Evolutionary conservation across 2,329 filamentous ascomycete genomes (phyloP).

Genomic region (Colletotrichum falcatum): DNA sequence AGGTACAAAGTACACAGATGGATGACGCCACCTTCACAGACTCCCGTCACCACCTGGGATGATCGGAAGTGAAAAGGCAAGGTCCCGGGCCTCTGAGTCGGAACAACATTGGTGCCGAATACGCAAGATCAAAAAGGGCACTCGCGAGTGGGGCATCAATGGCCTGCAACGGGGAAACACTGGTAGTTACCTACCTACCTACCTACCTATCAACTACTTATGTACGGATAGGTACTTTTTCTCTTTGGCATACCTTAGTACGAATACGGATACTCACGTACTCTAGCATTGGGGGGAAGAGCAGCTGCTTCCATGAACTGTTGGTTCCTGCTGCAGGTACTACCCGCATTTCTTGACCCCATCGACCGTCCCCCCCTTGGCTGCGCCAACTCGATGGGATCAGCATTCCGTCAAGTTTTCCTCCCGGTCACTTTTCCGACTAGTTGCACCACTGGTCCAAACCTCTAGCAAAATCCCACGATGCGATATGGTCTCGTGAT

Average conservation of each 20-base stretch:
- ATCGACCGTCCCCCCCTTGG: conserved; percentile 11
- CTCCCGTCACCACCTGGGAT: not conserved
- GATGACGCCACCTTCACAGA: conserved; percentile 27
- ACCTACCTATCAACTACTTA: too few relatives aligned
- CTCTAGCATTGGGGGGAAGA: conserved; percentile 13
- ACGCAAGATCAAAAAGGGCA: conserved; percentile 37
- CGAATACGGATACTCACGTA: too few relatives aligned
- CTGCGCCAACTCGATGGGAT: conserved; percentile 33
- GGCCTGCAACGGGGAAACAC: conserved; percentile 24
- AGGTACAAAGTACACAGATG: not conserved
- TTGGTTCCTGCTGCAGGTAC: conserved; percentile 42
- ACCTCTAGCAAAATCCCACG: conserved; percentile 16
- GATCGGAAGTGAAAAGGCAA: not conserved
- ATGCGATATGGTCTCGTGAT: conserved; percentile 30
- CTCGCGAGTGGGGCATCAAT: conserved; percentile 19
- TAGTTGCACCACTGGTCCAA: conserved; percentile 31
- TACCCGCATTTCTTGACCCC: conserved; percentile 29
- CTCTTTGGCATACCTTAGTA: not conserved
- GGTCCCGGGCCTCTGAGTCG: conserved; percentile 5
- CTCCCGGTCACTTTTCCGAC: conserved; percentile 21
- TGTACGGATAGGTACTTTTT: too few relatives aligned
- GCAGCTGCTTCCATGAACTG: conserved; percentile 32
- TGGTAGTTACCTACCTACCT: too few relatives aligned
- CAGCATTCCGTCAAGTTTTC: conserved; percentile 37
- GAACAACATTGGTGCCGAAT: conserved; percentile 38